phyloP scores from a whole-genome alignment of 2,329 filamentous ascomycete species.

The Triangularia setosa region DNA sequence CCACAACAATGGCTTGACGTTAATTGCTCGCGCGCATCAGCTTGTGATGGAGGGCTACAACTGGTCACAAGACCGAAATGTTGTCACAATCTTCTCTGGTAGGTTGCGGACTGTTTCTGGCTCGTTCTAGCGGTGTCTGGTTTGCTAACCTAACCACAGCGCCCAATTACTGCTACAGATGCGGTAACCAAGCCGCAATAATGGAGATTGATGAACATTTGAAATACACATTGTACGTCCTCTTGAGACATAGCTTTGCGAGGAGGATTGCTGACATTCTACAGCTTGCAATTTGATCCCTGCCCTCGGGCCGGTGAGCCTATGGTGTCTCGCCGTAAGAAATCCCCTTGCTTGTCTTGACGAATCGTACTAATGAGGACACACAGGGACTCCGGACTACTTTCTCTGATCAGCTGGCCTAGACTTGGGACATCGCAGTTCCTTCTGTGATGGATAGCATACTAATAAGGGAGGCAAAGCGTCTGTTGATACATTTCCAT shows the following conservation, averaged over 20 bases:
- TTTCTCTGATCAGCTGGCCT: slow-evolving; percentile 69
- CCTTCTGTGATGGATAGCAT: background rate
- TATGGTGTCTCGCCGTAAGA: slow-evolving; percentile 89
- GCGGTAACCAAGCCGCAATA: slow-evolving; percentile 98
- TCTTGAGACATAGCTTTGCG: background rate
- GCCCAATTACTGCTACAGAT: slow-evolving; percentile 96
- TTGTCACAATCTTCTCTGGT: slow-evolving; percentile 98
- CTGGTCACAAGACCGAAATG: slow-evolving; percentile 97
- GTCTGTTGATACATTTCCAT: background rate
- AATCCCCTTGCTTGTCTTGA: background rate
- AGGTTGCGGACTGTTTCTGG: slow-evolving; percentile 26
- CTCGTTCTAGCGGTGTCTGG: background rate
- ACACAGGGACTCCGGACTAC: slow-evolving; percentile 84
- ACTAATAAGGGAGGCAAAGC: background rate
- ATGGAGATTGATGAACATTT: slow-evolving; percentile 99
- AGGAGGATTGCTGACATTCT: slow-evolving; percentile 9
- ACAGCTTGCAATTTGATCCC: slow-evolving; percentile 96
- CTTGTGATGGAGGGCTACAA: slow-evolving; percentile 99
- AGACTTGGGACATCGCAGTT: background rate
- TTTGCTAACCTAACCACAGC: slow-evolving; percentile 45
- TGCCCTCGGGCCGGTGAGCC: slow-evolving; percentile 96
- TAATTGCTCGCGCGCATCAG: slow-evolving; percentile 95
- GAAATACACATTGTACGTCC: slow-evolving; percentile 96
- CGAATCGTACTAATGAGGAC: background rate
- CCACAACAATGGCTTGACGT: slow-evolving; percentile 94